Conservation (phyloP, 192 early-diverging fungal genomes). For the Allomyces javanicus region DNA sequence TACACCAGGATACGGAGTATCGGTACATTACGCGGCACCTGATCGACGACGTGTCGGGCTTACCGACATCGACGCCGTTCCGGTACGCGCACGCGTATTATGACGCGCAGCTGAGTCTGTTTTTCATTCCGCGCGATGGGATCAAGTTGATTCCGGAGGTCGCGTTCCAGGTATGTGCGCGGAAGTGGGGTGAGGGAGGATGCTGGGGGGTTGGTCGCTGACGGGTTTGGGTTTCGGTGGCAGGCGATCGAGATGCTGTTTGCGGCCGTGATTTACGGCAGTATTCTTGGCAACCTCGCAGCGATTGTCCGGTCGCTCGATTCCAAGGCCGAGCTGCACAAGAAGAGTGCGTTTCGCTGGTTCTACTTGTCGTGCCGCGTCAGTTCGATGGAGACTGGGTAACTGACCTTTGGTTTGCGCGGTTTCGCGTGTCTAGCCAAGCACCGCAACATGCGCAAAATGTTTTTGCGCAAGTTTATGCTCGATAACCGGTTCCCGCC, state of each 20-base stretch:
- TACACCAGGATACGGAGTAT: background rate
- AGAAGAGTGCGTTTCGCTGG: background rate
- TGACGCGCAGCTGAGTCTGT: too few relatives aligned
- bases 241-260: background rate
- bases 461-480: background rate
- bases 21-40: background rate
- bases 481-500: background rate
- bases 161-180: background rate
- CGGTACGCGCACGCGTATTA: background rate
- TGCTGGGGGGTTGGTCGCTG: background rate
- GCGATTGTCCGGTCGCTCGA: background rate
- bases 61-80: background rate
- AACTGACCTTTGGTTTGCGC: background rate
- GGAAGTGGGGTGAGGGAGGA: too few relatives aligned
- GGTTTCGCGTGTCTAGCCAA: background rate
- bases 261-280: background rate
- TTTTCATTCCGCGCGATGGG: background rate
- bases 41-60: background rate
- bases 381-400: background rate
- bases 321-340: background rate
- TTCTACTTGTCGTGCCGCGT: background rate
- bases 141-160: background rate
- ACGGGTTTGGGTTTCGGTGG: background rate
- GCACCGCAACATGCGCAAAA: background rate
- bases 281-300: background rate